Base-by-base conservation (phyloP, 805 yeast species). In the Pichia pseudocactophila region DNA sequence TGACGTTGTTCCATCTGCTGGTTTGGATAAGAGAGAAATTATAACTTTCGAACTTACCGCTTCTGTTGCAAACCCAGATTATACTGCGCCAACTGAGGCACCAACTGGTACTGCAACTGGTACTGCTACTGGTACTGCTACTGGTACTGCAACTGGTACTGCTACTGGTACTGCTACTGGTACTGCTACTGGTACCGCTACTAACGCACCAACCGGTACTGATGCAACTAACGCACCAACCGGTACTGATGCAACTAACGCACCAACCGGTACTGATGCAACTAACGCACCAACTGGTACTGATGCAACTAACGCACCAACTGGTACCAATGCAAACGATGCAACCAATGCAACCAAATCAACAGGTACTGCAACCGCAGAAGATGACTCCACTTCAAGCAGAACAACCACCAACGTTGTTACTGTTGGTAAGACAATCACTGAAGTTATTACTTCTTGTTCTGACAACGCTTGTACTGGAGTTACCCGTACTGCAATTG, bases 381-480 rank as follows among this genome's bases (percentile, higher is more conserved):
- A 10, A 10, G 35, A 17, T 17, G 17, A 25, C n/a, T 26, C 30
- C 4, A 12, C 20, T 38, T 12, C 34, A 18, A 16, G 30, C 13
- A 32, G 38, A n/a, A 16, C 42, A n/a, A 39, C 46, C 22, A 26
- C 39, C 30, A 33, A 17, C 8, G 22, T 35, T 18, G 25, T 15
- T 11, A 27, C 41, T 17, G 12, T 30, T 10, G 13, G 31, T 15
- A n/a, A 26, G 12, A 46, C 50, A 28, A 45, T 43, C 30, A 48
- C 40, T 25, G 39, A 48, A n/a, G 40, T 51, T 25, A 32, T 48
- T 34, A 51, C 58, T 22, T 42, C 50, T 34, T 39, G 42, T 39
- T 18, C 31, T n/a, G 37, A 26, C 17, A 15, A 39, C 19, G 32
- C 12, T 25, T 39, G 42, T 34, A 11, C 13, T n/a, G 31, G 20